Conservation (phyloP, 148 eudicot species). For the Heliosperma pusillum region DNA sequence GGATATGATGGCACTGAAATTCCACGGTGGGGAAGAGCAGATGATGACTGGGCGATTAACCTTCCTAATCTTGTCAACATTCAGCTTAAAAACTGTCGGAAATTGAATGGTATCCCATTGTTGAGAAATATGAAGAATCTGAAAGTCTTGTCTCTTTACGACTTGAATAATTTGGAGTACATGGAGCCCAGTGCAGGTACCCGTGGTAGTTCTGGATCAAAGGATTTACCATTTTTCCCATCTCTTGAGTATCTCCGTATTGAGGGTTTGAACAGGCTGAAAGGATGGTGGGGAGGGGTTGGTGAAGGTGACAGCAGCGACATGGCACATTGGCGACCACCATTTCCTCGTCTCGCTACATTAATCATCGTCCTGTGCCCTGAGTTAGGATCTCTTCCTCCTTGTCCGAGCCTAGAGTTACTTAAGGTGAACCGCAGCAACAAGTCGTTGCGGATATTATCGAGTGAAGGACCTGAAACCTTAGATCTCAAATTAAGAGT, state of each 20-base stretch:
- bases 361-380: neutral
- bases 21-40: constrained; percentile 21
- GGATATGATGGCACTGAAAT: neutral
- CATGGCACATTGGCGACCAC: neutral
- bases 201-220: neutral
- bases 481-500: neutral
- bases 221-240: constrained; percentile 12
- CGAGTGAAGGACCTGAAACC: too few species aligned
- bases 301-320: neutral
- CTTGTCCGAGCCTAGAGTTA: neutral
- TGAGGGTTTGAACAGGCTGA: neutral
- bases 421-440: too few species aligned
- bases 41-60: neutral
- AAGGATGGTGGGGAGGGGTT: constrained; percentile 21
- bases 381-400: neutral
- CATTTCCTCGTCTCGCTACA: constrained; percentile 9
- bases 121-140: constrained; percentile 11
- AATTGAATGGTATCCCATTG: constrained; percentile 5
- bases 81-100: neutral
- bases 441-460: too few species aligned
- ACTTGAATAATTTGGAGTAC: constrained; percentile 12
- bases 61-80: constrained; percentile 27
- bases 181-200: constrained; percentile 3
- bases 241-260: constrained; percentile 16
- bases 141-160: neutral